These are phyloP conservation scores for Solanum chiquidenum DNA, from an alignment of 257 asterid species.

Conservation along the genomic window DNA sequence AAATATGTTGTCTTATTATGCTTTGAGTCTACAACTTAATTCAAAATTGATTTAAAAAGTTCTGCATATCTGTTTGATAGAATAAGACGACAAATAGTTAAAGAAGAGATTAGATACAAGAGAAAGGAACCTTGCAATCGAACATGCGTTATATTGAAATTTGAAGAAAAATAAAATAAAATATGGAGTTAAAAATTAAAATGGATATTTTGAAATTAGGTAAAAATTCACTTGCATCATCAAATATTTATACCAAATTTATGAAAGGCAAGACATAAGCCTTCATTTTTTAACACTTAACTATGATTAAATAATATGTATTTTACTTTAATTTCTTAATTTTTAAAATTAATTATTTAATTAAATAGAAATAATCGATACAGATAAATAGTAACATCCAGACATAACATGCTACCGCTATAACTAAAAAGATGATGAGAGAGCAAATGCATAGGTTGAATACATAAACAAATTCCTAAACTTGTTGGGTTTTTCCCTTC, in stretches of 20 bases:
- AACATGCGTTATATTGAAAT: not conserved
- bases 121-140: not conserved
- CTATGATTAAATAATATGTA: not conserved
- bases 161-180: too few species aligned
- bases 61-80: not conserved
- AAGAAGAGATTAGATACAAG: not conserved
- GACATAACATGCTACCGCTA: not conserved
- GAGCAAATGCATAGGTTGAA: too few species aligned
- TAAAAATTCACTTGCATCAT: not conserved
- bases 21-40: not conserved
- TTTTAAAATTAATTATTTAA: not conserved
- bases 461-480: too few species aligned
- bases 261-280: too few species aligned
- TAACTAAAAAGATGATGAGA: not conserved
- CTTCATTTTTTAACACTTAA: not conserved
- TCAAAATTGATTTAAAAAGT: not conserved
- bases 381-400: not conserved
- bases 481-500: too few species aligned
- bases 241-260: not conserved
- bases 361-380: not conserved
- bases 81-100: not conserved
- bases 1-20: not conserved
- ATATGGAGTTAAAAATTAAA: not conserved
- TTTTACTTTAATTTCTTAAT: not conserved
- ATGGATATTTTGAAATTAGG: not conserved